phyloP scores from a whole-genome alignment of 208 protist genomes.

The Trypanosoma brucei region DNA sequence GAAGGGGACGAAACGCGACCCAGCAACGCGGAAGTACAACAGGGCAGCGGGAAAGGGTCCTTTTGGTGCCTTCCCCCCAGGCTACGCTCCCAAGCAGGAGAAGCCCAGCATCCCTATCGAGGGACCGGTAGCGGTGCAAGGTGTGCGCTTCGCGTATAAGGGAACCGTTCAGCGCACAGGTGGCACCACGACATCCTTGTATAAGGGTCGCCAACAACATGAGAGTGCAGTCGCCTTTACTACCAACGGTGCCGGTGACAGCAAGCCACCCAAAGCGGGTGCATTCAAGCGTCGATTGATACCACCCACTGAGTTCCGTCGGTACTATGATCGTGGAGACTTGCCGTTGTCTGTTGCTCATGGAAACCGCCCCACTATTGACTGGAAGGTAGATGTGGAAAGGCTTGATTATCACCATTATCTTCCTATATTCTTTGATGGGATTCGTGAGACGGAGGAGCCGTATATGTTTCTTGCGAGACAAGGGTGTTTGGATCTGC shows the following conservation, averaged over 20 bases:
- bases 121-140: slow-evolving; percentile 19
- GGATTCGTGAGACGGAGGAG: slow-evolving; percentile 96
- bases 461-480: slow-evolving; percentile 97
- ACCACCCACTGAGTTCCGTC: slow-evolving; percentile 94
- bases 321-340: slow-evolving; percentile 98
- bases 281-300: slow-evolving; percentile 81
- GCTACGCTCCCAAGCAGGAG: slow-evolving; percentile 40
- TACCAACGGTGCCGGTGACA: slow-evolving; percentile 70
- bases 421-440: slow-evolving; percentile 99
- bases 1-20: slow-evolving; percentile 86
- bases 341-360: slow-evolving; percentile 96
- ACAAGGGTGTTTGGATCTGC: slow-evolving; percentile 93
- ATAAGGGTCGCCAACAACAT: slow-evolving; percentile 72
- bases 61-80: slow-evolving; percentile 77
- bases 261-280: slow-evolving; percentile 79
- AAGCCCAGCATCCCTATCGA: slow-evolving; percentile 5
- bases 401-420: slow-evolving; percentile 99
- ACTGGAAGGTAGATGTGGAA: slow-evolving; percentile 98
- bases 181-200: slow-evolving; percentile 84
- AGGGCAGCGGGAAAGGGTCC: slow-evolving; percentile 74
- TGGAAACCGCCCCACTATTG: slow-evolving; percentile 66
- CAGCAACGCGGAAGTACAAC: slow-evolving; percentile 67
- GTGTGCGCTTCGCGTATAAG: slow-evolving; percentile 62
- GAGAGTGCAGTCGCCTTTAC: slow-evolving; percentile 67
- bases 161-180: slow-evolving; percentile 75